Percentiles rank a stretch among this genome's conserved stretches.
phyloP scores from a whole-genome alignment of 345 rosid species.

The Euphorbia peplus region DNA sequence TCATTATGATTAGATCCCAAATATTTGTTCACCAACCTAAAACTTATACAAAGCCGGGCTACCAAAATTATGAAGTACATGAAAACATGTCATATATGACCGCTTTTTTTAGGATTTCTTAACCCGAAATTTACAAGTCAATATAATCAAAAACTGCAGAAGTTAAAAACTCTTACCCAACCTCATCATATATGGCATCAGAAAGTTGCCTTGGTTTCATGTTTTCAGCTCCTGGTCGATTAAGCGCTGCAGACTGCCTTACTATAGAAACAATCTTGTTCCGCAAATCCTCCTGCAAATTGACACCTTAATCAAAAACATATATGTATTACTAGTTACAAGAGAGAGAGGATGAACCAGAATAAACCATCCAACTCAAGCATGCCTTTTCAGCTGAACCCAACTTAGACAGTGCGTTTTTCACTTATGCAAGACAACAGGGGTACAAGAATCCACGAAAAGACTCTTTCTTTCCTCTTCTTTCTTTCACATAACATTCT shows the following conservation, averaged over 20 bases:
- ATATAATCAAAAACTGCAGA: neutral
- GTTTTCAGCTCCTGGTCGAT: conserved; percentile 50
- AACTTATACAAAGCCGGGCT: neutral
- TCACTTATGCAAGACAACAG: neutral
- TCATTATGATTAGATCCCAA: neutral
- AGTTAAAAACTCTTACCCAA: conserved; percentile 48
- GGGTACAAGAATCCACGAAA: neutral
- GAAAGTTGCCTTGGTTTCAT: conserved; percentile 90
- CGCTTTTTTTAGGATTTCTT: neutral
- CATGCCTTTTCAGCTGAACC: neutral
- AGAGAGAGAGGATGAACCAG: neutral
- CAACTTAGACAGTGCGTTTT: neutral
- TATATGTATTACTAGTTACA: neutral
- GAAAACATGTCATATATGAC: neutral
- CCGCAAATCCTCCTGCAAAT: conserved; percentile 73
- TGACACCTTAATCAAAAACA: conserved; percentile 18
- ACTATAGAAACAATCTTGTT: conserved; percentile 54
- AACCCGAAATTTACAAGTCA: neutral
- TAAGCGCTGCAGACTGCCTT: conserved; percentile 67
- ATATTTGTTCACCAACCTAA: neutral
- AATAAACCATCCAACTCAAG: neutral
- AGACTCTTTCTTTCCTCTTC: neutral
- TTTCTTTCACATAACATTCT: neutral
- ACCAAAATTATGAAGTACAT: neutral
- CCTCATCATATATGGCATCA: conserved; percentile 77